A percentile compares a stretch with the other conserved stretches of the same genome.
phyloP scores from a whole-genome alignment of 192 early-diverging fungal species.

The Coemansia sp. region DNA sequence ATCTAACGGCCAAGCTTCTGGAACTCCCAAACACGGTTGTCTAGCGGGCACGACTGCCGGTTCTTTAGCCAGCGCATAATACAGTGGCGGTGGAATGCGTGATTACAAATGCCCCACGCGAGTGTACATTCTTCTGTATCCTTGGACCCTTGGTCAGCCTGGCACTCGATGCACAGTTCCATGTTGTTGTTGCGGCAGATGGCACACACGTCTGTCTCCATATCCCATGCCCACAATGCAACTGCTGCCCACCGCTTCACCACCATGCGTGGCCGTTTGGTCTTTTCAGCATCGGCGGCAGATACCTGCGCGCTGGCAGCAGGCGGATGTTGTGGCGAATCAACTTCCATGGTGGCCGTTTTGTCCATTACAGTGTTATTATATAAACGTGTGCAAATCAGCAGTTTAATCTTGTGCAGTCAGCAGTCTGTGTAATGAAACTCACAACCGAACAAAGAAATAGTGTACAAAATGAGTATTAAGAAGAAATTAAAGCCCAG shows the following conservation, averaged over 20 bases:
- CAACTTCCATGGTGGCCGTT: constrained; percentile 31
- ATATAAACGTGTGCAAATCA: no score
- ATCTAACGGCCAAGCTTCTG: constrained; percentile 72
- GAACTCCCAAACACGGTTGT: constrained; percentile 97
- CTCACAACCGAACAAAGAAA: no score
- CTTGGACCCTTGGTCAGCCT: constrained; percentile 93
- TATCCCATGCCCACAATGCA: constrained; percentile 99
- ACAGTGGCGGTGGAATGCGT: constrained; percentile 99
- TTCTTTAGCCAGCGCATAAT: constrained; percentile 97
- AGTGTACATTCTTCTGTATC: constrained; percentile 93
- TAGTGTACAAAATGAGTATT: no score
- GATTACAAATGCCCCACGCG: constrained; percentile 97
- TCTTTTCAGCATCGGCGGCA: constrained; percentile 5
- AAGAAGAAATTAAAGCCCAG: no score
- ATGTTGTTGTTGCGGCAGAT: constrained; percentile 99
- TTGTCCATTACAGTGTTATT: not conserved
- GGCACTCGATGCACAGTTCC: constrained; percentile 98
- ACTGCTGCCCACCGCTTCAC: constrained; percentile 99
- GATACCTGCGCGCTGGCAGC: not conserved
- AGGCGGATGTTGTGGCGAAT: constrained; percentile 12
- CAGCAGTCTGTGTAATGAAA: no score
- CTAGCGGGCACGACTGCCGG: constrained; percentile 93
- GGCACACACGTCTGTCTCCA: constrained; percentile 96
- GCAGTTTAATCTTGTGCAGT: no score
- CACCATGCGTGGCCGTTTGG: constrained; percentile 77